These are phyloP conservation scores for Leccinellum rugosiceps DNA, from an alignment of 768 basidiomycete genomes.

Conservation along the genomic window DNA sequence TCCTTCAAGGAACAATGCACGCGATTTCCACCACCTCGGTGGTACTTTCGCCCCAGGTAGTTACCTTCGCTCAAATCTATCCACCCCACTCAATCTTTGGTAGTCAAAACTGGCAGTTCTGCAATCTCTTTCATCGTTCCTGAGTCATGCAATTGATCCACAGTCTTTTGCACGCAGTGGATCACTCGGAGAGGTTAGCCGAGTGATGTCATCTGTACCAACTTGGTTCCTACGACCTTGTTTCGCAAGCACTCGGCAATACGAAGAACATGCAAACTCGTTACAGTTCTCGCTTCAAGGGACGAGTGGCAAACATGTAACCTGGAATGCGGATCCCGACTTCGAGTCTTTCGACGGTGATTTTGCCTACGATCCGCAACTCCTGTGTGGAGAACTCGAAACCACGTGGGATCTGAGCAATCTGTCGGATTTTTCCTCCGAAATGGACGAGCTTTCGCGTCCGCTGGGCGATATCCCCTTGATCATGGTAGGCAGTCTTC, in stretches of 20 bases:
- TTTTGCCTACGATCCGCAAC: conserved; percentile 26
- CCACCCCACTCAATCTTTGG: conserved; percentile 1
- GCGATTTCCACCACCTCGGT: conserved; percentile 65
- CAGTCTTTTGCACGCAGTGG: conserved; percentile 12
- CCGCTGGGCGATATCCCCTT: conserved; percentile 17
- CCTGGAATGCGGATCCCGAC: conserved; percentile 26
- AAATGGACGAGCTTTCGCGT: conserved; percentile 14
- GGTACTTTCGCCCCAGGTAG: conserved; percentile 60
- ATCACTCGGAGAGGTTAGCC: conserved; percentile 10
- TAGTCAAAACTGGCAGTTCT: conserved; percentile 81
- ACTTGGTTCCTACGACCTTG: conserved; percentile 66
- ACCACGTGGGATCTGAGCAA: conserved; percentile 35
- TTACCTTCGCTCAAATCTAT: not conserved
- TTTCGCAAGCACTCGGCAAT: conserved; percentile 53
- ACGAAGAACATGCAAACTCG: conserved; percentile 48
- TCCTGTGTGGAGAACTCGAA: conserved; percentile 11
- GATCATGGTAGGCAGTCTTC: conserved; percentile 25
- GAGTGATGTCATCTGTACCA: conserved; percentile 30
- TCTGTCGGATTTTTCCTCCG: conserved; percentile 25
- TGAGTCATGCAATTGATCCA: conserved; percentile 44
- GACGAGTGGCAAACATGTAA: conserved; percentile 17
- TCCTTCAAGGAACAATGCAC: conserved; percentile 25
- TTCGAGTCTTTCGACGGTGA: conserved; percentile 29
- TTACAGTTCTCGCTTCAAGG: conserved; percentile 30
- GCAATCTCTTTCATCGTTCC: conserved; percentile 66